Percentiles rank a stretch among this genome's conserved stretches.
Conservation (phyloP, 371 early-diverging fungal genomes). For the Mucor saturninus region DNA sequence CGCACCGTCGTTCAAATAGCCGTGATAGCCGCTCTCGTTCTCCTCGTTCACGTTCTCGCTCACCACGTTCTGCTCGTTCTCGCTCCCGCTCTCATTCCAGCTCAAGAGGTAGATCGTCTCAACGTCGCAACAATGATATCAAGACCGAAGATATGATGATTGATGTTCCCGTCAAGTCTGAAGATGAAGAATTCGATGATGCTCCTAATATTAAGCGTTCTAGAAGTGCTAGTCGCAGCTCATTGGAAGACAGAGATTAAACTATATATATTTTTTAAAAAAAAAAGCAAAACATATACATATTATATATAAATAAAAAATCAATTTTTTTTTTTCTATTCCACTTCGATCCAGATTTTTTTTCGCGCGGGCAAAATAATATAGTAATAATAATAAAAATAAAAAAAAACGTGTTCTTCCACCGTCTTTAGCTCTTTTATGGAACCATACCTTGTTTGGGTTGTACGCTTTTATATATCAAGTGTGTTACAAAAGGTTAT, state of each 20-base stretch:
- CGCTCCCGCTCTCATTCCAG: conserved; percentile 25
- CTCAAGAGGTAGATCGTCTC: conserved; percentile 24
- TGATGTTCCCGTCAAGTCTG: conserved; percentile 7
- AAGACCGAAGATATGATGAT: conserved; percentile 20
- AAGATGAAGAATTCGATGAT: background rate
- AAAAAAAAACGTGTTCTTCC: conserved; percentile 15
- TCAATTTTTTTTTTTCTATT: background rate
- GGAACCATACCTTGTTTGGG: conserved; percentile 9
- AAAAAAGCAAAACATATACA: too few species aligned
- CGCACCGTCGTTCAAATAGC: conserved; percentile 17
- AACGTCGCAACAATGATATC: conserved; percentile 16
- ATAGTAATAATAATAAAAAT: conserved; percentile 5
- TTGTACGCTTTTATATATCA: conserved; percentile 17
- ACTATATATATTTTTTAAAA: background rate
- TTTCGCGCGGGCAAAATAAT: background rate
- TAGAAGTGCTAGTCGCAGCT: conserved; percentile 18
- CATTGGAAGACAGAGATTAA: conserved; percentile 21
- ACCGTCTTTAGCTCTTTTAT: conserved; percentile 10
- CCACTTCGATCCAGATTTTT: background rate
- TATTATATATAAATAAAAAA: conserved; percentile 13
- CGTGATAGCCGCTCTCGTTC: conserved; percentile 14
- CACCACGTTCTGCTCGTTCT: conserved; percentile 32
- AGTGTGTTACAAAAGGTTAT: conserved; percentile 18
- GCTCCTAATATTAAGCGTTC: background rate
- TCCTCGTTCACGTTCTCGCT: conserved; percentile 31